Percentiles rank a stretch among this genome's conserved stretches.
These are phyloP conservation scores for Spinellus fusiger DNA, from an alignment of 192 early-diverging fungal species.

Conservation along the genomic window DNA sequence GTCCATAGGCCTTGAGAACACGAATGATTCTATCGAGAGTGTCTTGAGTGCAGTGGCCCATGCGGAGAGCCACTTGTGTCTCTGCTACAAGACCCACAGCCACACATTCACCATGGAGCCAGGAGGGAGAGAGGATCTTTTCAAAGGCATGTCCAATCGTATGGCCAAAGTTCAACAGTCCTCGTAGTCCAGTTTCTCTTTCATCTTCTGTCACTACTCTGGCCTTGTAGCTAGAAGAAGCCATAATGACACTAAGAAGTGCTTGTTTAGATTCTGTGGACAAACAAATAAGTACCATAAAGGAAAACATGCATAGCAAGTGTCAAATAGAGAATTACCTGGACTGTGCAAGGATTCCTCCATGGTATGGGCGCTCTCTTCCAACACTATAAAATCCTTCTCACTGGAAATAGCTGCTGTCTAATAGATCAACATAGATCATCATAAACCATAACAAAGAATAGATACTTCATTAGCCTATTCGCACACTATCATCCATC, in stretches of 20 bases:
- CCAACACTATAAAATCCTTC: slow-evolving; percentile 80
- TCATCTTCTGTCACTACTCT: slow-evolving; percentile 92
- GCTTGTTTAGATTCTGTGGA: too few relatives aligned
- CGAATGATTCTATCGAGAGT: slow-evolving; percentile 73
- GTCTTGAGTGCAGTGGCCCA: slow-evolving; percentile 73
- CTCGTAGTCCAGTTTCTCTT: slow-evolving; percentile 87
- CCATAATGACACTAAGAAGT: slow-evolving; percentile 76
- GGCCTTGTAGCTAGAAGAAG: slow-evolving; percentile 85
- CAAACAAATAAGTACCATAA: slow-evolving; percentile 18
- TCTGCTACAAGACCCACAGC: slow-evolving; percentile 91
- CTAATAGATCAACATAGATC: slow-evolving; percentile 29
- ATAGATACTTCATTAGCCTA: too few relatives aligned
- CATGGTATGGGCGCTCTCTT: slow-evolving; percentile 72
- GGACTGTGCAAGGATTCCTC: slow-evolving; percentile 43
- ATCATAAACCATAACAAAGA: too few relatives aligned
- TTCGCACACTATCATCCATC: too few relatives aligned
- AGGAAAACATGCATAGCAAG: too few relatives aligned
- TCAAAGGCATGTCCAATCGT: slow-evolving; percentile 94
- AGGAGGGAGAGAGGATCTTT: slow-evolving; percentile 75
- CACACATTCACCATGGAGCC: slow-evolving; percentile 95
- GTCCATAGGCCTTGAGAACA: slow-evolving; percentile 77
- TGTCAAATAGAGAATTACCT: background rate
- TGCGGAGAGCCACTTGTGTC: slow-evolving; percentile 77
- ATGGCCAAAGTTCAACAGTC: slow-evolving; percentile 95
- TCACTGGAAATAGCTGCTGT: slow-evolving; percentile 88